Evolutionary conservation across 1,139 yeast genomes (phyloP), one percentile per base, ranked within the genome.

Genomic region (Saccharomyces hybrid): DNA sequence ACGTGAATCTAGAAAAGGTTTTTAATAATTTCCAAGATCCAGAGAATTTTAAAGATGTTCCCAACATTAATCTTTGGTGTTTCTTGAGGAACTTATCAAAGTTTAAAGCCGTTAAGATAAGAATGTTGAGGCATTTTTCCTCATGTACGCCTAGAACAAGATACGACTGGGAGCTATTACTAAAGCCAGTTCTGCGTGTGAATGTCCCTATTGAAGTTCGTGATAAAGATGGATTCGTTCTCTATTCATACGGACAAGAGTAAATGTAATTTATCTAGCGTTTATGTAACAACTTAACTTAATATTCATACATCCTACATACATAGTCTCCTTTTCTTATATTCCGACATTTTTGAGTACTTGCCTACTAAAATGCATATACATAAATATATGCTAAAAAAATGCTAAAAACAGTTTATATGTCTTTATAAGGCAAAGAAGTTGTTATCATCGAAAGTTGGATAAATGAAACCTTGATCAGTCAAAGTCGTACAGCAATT

Each of bases 391-490:
- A 16, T 16, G 11, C 11, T 38, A 16, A 38, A 14, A 19, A 19
- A 16, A 38, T 38, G 42, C 42, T 7, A 38, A 38, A 16, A 38
- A 38, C 11, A 16, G 14, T 34, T 16, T 38, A 38, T 38, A 16
- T 29, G 16, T 28, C 11, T 14, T 58, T 66, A 79, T 60, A 80
- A 75, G 54, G 83, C 80, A 61, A 83, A 73, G 64, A 71, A 84
- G 48, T 82, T 77, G 54, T 78, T 76, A 55, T 84, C 90, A 63
- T 85, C 89, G 58, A 80, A 78, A 23, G 90, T 88, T 52, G 79
- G 76, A 67, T 84, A 86, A 48, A 85, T 76, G 62, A 76, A 80
- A 34, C 91, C 95, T 55, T 76, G 81, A 51, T 84, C 89, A 11
- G 80, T 76, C 62, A 86, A 75, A 42, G 75, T 75, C 46, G 75